These are phyloP conservation scores for Dioscorea alata DNA, from an alignment of 106 monocot species.

Conservation along the genomic window DNA sequence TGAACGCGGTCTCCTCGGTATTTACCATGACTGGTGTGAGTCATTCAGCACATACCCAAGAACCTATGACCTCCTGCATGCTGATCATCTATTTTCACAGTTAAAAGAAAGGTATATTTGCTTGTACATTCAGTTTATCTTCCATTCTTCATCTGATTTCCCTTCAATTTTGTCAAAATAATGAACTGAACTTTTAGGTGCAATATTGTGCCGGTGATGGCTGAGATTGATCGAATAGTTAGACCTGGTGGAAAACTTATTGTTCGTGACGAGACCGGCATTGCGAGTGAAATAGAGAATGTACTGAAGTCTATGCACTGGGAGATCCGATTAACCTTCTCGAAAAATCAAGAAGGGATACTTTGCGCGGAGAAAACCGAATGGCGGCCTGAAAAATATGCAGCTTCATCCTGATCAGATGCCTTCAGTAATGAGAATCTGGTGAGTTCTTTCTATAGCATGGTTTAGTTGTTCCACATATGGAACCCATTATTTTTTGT, in stretches of 20 bases:
- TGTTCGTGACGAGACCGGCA: slow-evolving; percentile 54
- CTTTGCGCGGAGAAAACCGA: slow-evolving; percentile 74
- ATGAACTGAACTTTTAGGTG: slow-evolving; percentile 45
- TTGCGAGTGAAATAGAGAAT: slow-evolving; percentile 48
- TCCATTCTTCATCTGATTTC: not conserved
- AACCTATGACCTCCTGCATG: slow-evolving; percentile 65
- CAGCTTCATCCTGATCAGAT: slow-evolving; percentile 16
- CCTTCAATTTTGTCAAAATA: not conserved
- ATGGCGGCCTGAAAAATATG: slow-evolving; percentile 59
- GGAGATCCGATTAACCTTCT: slow-evolving; percentile 54
- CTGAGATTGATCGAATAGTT: slow-evolving; percentile 75
- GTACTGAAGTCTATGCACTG: slow-evolving; percentile 79
- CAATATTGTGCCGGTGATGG: slow-evolving; percentile 58
- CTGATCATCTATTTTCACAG: slow-evolving; percentile 57
- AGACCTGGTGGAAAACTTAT: slow-evolving; percentile 85
- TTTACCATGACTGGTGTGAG: slow-evolving; percentile 84
- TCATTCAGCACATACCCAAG: slow-evolving; percentile 73
- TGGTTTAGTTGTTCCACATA: not conserved
- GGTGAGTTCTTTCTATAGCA: not conserved
- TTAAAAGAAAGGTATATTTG: slow-evolving; percentile 63
- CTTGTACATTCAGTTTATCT: not conserved
- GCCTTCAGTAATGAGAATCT: not conserved
- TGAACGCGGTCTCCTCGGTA: slow-evolving; percentile 60
- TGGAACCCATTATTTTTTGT: not conserved
- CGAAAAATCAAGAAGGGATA: slow-evolving; percentile 49